Base-by-base conservation (phyloP, 768 basidiomycete species). In the Suillus fuscotomentosus region DNA sequence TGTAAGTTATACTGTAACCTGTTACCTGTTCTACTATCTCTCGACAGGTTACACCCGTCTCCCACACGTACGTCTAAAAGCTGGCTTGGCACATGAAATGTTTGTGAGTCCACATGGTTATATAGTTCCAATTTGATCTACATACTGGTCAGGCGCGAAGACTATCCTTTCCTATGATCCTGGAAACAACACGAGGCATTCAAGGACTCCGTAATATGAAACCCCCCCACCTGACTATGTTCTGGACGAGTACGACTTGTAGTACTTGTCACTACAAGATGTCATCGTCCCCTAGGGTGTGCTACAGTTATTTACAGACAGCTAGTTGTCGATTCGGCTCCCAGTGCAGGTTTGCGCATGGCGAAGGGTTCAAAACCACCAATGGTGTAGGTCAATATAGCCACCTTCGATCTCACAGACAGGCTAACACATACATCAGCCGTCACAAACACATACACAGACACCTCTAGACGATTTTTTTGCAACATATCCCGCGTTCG, bases 381-480 rank as follows among this genome's bases (percentile, higher is more conserved):
- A 7, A 34, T 36, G 39, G 17, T 57, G 56, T 57, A 41, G 56
- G 56, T 41, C 24, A 27, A 41, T 41, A 24, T 27, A 15, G 17
- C 24, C 3, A 9, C 10, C 15, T 57, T 24, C 36, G 1, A 27
- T 27, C 39, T 57, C 9, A 3, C 20, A 24, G n/a, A 39, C 4
- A 17, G 2, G 9, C 56, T 41, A 41, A 57, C 24, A 41, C 5
- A 41, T 7, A 27, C 17, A 56, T 59, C 31, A 27, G 27, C 27
- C 27, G 27, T 27, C 27, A 1, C 0, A 42, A 15, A 50, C 59
- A 48, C 5, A 13, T 20, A 10, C 34, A 11, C 45, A 45, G 15
- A 7, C 66, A 10, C 69, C 74, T 20, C 73, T 76, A 57, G 69
- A 69, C 5, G 59, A 53, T 0, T 76, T 76, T 63, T 76, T 74